A percentile compares a stretch with the other conserved stretches of the same genome.
Conservation (phyloP, 352 stramenopile genomes). For the Phytophthora agathidicida region DNA sequence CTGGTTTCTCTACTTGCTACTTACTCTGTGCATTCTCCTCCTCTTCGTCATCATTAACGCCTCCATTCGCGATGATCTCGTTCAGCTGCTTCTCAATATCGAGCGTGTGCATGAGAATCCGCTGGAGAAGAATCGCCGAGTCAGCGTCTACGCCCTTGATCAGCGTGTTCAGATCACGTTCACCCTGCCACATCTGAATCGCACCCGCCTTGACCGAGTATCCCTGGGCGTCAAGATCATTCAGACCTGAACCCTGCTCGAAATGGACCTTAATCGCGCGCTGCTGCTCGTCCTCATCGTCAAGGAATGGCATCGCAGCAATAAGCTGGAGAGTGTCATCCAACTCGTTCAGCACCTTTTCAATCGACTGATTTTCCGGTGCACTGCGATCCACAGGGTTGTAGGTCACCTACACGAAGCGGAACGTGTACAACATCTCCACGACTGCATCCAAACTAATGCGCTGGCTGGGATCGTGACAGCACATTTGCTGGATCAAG, state of each 20-base stretch:
- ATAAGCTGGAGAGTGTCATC: slow-evolving; percentile 71
- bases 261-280: slow-evolving; percentile 52
- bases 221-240: slow-evolving; percentile 59
- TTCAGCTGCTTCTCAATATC: slow-evolving; percentile 62
- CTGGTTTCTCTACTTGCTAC: slow-evolving; percentile 1
- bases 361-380: slow-evolving; percentile 52
- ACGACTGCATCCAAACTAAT: slow-evolving; percentile 29
- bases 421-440: slow-evolving; percentile 31
- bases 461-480: slow-evolving; percentile 22
- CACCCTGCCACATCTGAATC: slow-evolving; percentile 60
- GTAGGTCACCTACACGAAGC: slow-evolving; percentile 15
- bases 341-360: slow-evolving; percentile 54
- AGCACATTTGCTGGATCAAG: slow-evolving; percentile 39
- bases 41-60: slow-evolving; percentile 13
- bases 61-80: slow-evolving; percentile 35
- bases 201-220: slow-evolving; percentile 58
- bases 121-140: slow-evolving; percentile 70
- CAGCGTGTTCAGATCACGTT: slow-evolving; percentile 58
- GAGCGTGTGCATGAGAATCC: slow-evolving; percentile 71
- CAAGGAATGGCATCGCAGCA: slow-evolving; percentile 64
- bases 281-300: slow-evolving; percentile 64
- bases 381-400: slow-evolving; percentile 43
- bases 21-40: slow-evolving; percentile 3
- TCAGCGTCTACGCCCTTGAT: slow-evolving; percentile 51
- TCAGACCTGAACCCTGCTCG: slow-evolving; percentile 53